A percentile compares a stretch with the other conserved stretches of the same genome.
phyloP scores from a whole-genome alignment of 371 early-diverging fungal species.

The Mucor circinelloides region DNA sequence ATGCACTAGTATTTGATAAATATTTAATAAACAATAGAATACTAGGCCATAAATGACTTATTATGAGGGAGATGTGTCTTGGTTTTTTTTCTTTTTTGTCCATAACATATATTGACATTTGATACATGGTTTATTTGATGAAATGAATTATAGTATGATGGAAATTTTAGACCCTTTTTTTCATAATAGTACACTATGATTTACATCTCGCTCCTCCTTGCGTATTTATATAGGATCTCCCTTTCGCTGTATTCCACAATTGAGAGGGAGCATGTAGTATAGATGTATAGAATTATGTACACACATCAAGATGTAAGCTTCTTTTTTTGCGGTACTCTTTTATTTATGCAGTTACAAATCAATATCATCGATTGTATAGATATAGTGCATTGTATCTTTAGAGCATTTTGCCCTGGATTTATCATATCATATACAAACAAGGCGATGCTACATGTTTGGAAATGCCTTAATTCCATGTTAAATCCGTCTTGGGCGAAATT shows the following conservation, averaged over 20 bases:
- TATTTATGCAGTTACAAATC: not conserved
- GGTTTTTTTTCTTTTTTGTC: too few species aligned
- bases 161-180: not conserved
- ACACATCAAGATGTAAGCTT: not conserved
- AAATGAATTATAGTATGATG: not conserved
- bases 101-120: not conserved
- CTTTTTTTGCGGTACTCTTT: too few species aligned
- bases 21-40: constrained; percentile 1
- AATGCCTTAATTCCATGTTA: not conserved
- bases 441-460: not conserved
- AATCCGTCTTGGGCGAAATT: not conserved
- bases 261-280: not conserved
- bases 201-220: not conserved
- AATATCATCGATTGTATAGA: not conserved
- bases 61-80: not conserved
- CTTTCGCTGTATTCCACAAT: not conserved
- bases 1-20: not conserved
- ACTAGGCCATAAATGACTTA: not conserved
- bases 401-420: not conserved
- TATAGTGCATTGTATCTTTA: not conserved
- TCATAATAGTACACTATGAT: not conserved
- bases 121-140: not conserved
- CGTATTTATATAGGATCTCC: not conserved
- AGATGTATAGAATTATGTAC: not conserved
- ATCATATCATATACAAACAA: not conserved